Base-by-base conservation (phyloP, 2,329 filamentous ascomycete genomes). In the Hypoxylon sp. region DNA sequence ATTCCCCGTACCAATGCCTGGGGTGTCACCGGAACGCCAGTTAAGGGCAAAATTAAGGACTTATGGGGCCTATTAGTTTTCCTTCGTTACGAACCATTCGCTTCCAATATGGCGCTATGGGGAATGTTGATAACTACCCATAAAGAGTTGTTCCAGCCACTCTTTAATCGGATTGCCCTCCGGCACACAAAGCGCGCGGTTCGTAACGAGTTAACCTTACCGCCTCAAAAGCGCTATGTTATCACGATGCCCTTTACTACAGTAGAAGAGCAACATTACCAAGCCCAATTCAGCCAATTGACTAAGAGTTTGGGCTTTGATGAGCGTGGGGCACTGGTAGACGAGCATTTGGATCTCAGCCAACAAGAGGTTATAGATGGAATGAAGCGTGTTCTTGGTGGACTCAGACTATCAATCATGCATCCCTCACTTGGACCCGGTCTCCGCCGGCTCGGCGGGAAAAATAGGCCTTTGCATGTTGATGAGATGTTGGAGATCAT, bases 181-280 rank as follows among this genome's bases (percentile, higher is more conserved):
- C 89, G 96, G 1, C 95, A 99, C 77, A 97, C 91, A 2, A 99
- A 98, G 78, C 88, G 90, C 23, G 84, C 88, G 23, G 89, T 98
- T 7, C 87, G 93, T 38, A 85, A 91, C 63, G 94, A 99, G 74
- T 85, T 98, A 38, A 83, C 84, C 1, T 80, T 99, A 10, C 96
- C 96, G 9, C 84, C 89, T 0, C 96, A 99, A 76, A 94, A 92
- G 75, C 89, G 96, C 9, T 90, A 93, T 68, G 90, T 97, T 10
- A 93, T 98, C 63, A 96, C 91, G 1, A 90, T 97, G 77, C 93
- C 96, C 0, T 97, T 98, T 75, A 96, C 92, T 0, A 89, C 93
- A 0, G 88, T 98, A 10, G 96, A 98, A 76, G 93, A 98, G 75
- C 93, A 98, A 75, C 90, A 97, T 75, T 98, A 98, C 75, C 85